Percentiles rank a stretch among this genome's conserved stretches.
These are phyloP conservation scores for Sphaerobolus stellatus DNA, from an alignment of 1,284 basidiomycete species.

Conservation along the genomic window DNA sequence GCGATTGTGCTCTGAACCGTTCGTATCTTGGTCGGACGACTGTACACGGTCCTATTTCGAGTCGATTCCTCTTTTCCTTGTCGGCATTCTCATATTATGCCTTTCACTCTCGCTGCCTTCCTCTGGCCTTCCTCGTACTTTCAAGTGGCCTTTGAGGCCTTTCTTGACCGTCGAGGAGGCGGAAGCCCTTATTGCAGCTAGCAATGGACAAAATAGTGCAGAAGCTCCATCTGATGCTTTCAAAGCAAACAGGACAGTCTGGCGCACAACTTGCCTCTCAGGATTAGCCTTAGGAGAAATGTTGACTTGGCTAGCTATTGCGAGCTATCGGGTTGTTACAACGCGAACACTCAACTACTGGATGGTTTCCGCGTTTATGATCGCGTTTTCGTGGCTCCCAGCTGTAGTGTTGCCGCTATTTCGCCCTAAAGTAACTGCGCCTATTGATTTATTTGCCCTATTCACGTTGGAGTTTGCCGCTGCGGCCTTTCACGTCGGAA, in stretches of 20 bases:
- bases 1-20: conserved; percentile 1
- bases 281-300: conserved; percentile 49
- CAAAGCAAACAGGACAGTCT: too few relatives aligned
- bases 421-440: conserved; percentile 44
- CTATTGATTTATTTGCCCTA: conserved; percentile 52
- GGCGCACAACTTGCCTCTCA: conserved; percentile 55
- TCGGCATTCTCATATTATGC: conserved; percentile 42
- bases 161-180: conserved; percentile 62
- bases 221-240: too few relatives aligned
- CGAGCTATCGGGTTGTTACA: conserved; percentile 41
- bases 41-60: conserved; percentile 11
- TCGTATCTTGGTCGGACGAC: conserved; percentile 3
- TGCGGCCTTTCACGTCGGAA: conserved; percentile 46
- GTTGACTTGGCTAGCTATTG: conserved; percentile 50
- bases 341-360: conserved; percentile 23
- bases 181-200: conserved; percentile 20
- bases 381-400: conserved; percentile 58
- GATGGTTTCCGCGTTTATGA: conserved; percentile 34
- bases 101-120: conserved; percentile 33
- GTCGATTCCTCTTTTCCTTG: conserved; percentile 40
- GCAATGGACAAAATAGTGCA: not conserved
- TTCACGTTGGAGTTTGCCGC: conserved; percentile 46
- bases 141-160: conserved; percentile 40
- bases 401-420: conserved; percentile 43
- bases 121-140: too few relatives aligned